Percentiles rank a stretch among this genome's conserved stretches.
Evolutionary conservation across 495 filamentous ascomycete species (phyloP).

Genomic region (Thermothielavioides terrestris): DNA sequence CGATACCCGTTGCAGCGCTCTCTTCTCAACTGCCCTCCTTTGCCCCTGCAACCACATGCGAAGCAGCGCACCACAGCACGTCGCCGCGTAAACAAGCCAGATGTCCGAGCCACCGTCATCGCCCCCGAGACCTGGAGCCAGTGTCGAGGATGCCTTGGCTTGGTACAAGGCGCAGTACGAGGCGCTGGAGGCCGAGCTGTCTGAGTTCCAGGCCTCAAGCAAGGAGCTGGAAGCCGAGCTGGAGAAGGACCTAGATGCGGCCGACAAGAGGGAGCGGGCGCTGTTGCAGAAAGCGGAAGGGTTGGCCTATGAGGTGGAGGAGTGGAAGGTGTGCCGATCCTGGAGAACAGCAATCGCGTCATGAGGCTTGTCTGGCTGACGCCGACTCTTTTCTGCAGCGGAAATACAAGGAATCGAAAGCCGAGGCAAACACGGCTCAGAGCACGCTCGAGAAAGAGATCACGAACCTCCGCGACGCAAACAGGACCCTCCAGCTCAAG

Average conservation of each 20-base stretch:
- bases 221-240: slow-evolving; percentile 90
- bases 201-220: slow-evolving; percentile 90
- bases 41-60: slow-evolving; percentile 20
- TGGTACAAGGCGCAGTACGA: slow-evolving; percentile 98
- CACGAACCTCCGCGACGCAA: slow-evolving; percentile 75
- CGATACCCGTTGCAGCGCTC: slow-evolving; percentile 13
- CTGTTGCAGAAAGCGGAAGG: slow-evolving; percentile 79
- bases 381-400: slow-evolving; percentile 44
- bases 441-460: slow-evolving; percentile 91
- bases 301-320: slow-evolving; percentile 81
- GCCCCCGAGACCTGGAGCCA: slow-evolving; percentile 48
- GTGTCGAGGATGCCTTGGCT: slow-evolving; percentile 62
- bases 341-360: no score
- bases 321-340: slow-evolving; percentile 77
- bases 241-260: slow-evolving; percentile 92
- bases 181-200: slow-evolving; percentile 79
- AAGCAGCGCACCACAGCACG: slow-evolving; percentile 11
- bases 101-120: slow-evolving; percentile 60
- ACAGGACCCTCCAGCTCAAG: slow-evolving; percentile 69
- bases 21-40: slow-evolving; percentile 3
- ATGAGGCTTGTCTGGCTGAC: slow-evolving; percentile 11
- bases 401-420: slow-evolving; percentile 93
- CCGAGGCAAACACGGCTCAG: slow-evolving; percentile 74
- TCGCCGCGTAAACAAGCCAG: slow-evolving; percentile 17
- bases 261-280: slow-evolving; percentile 82